Conservation (phyloP, 2,329 filamentous ascomycete species). For the Neofusicoccum ribis region DNA sequence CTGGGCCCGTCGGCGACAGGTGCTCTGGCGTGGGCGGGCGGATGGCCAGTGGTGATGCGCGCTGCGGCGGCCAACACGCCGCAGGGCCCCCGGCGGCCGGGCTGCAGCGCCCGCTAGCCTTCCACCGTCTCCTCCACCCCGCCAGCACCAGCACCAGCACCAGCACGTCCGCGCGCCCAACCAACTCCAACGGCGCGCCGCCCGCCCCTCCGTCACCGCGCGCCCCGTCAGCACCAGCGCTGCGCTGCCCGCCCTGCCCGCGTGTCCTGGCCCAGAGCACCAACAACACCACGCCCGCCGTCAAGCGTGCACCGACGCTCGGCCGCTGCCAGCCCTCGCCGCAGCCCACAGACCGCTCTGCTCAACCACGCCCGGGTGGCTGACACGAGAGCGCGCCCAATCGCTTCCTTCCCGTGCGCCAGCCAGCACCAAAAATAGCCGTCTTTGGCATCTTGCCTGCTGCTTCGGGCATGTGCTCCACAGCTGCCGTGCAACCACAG, state of each 20-base stretch:
- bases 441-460: neutral
- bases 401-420: neutral
- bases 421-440: slow-evolving; percentile 2
- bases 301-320: neutral
- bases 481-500: neutral
- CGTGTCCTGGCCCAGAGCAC: too few species aligned
- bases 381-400: neutral
- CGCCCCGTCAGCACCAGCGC: neutral
- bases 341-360: neutral
- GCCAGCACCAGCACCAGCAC: neutral
- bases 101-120: neutral
- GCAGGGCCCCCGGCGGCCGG: neutral
- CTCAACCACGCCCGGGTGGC: neutral
- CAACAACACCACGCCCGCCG: neutral
- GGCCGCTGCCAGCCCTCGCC: neutral
- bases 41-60: neutral
- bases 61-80: neutral
- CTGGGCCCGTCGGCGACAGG: neutral
- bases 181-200: neutral
- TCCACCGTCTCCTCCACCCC: neutral
- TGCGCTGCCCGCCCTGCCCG: neutral
- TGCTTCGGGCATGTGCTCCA: slow-evolving; percentile 7
- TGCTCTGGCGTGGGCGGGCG: neutral
- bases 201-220: neutral
- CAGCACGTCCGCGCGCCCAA: neutral